Conservation (phyloP, 208 protist genomes). For the Crithidia fasciculata region DNA sequence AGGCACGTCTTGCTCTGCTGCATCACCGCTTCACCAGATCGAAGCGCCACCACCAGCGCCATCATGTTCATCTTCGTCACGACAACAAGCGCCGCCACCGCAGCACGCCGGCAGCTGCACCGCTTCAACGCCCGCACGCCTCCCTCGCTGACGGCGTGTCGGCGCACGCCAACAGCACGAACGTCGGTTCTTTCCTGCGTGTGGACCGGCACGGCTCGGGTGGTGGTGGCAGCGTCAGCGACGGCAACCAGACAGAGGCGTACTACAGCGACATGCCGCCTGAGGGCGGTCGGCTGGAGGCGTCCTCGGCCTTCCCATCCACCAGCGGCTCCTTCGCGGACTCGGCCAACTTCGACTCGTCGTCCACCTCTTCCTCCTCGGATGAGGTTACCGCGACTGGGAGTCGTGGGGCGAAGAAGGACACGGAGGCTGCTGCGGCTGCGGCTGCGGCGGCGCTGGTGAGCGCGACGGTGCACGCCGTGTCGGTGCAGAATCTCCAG, state of each 20-base stretch:
- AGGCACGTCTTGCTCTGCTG: background rate
- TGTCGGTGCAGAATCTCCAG: constrained; percentile 38
- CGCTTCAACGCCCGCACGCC: too few relatives aligned
- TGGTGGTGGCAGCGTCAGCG: constrained; percentile 11
- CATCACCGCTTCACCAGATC: background rate
- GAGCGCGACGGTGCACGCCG: constrained; percentile 27
- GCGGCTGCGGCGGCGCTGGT: constrained; percentile 22
- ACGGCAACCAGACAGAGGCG: constrained; percentile 8
- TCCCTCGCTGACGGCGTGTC: too few relatives aligned
- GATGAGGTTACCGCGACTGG: background rate
- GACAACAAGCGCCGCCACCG: too few relatives aligned
- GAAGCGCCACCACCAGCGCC: background rate
- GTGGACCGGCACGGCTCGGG: constrained; percentile 9
- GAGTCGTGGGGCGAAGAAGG: background rate
- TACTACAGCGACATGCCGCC: constrained; percentile 7
- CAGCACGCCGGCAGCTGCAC: too few relatives aligned
- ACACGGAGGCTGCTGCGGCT: constrained; percentile 19
- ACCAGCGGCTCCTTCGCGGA: background rate
- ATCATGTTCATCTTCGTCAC: too few relatives aligned
- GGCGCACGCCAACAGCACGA: too few relatives aligned
- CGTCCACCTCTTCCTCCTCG: background rate
- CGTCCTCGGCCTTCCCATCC: background rate
- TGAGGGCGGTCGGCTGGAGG: background rate
- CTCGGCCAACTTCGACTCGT: background rate
- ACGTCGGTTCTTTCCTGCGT: background rate